phyloP scores from a whole-genome alignment of 257 asterid species.

The Vinca minor region DNA sequence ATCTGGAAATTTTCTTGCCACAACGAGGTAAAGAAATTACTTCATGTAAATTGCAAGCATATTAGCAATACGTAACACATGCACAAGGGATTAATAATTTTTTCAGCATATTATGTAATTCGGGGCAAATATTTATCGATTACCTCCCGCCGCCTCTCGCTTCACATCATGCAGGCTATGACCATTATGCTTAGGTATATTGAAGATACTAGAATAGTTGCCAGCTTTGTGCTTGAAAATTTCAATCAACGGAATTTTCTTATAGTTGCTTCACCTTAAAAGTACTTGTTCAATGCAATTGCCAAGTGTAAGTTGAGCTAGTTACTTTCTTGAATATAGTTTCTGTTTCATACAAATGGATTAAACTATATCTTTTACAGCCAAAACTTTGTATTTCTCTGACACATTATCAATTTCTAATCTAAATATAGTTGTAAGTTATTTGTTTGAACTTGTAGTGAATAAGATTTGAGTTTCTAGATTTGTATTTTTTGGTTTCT shows the following conservation, averaged over 20 bases:
- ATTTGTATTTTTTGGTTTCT: background rate
- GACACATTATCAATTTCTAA: background rate
- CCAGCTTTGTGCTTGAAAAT: background rate
- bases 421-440: background rate
- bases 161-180: background rate
- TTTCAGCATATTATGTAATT: too few species aligned
- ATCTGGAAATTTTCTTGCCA: constrained; percentile 67
- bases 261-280: background rate
- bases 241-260: background rate
- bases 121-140: too few species aligned
- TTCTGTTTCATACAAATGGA: background rate
- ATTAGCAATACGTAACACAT: background rate
- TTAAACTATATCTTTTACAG: background rate
- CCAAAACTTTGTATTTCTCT: background rate
- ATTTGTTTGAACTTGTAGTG: background rate
- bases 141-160: too few species aligned
- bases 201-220: background rate
- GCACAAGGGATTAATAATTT: too few species aligned
- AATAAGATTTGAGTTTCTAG: background rate
- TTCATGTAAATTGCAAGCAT: constrained; percentile 9
- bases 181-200: background rate
- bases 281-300: background rate
- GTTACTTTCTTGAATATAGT: background rate
- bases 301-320: background rate
- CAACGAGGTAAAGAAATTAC: constrained; percentile 54